phyloP scores from a whole-genome alignment of 2,329 filamentous ascomycete genomes.

The Beauveria bassiana region DNA sequence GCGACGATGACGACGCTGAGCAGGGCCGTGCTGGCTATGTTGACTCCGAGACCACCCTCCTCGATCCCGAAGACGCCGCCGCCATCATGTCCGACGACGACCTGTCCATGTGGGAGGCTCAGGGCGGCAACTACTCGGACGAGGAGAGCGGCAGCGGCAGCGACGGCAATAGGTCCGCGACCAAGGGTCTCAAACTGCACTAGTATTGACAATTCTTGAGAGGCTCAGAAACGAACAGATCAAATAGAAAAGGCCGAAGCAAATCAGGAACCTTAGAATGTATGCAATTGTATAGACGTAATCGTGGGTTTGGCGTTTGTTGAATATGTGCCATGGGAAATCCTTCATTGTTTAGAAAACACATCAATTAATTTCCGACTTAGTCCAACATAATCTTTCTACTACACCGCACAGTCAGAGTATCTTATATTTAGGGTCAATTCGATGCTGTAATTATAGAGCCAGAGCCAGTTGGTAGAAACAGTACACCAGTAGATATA shows the following conservation, averaged over 20 bases:
- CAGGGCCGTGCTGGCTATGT: slow-evolving; percentile 32
- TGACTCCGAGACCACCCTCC: slow-evolving; percentile 36
- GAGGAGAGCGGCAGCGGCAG: slow-evolving; percentile 28
- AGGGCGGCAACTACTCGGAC: slow-evolving; percentile 22
- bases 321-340: not conserved
- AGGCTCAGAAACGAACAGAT: not conserved
- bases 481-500: not conserved
- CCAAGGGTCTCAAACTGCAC: slow-evolving; percentile 1
- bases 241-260: not conserved
- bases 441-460: not conserved
- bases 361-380: not conserved
- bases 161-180: slow-evolving; percentile 13
- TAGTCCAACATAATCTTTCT: not conserved
- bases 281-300: not conserved
- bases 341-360: not conserved
- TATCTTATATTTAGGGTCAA: not conserved
- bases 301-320: slow-evolving; percentile 1
- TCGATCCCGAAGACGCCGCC: slow-evolving; percentile 43
- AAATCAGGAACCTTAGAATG: not conserved
- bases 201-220: not conserved
- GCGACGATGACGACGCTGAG: slow-evolving; percentile 21
- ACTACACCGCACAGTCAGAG: not conserved
- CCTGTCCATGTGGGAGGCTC: slow-evolving; percentile 47
- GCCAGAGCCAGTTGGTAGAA: not conserved
- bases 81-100: slow-evolving; percentile 52